Evolutionary conservation across 1,139 yeast genomes (phyloP).

Genomic region (Kluyveromyces sp.): DNA sequence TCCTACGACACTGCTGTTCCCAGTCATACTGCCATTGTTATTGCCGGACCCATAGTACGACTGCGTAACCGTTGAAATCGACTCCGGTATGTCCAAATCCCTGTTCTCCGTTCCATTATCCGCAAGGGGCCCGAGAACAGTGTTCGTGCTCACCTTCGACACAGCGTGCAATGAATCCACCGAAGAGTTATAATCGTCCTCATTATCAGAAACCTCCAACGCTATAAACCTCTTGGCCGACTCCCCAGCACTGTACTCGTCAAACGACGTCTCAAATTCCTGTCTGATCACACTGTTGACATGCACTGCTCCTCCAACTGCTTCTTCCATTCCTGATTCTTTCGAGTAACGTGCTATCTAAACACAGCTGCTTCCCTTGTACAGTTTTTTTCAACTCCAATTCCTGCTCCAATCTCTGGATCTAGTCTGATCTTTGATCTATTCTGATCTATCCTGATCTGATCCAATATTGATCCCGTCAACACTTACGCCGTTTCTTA

Average conservation of each 20-base stretch:
- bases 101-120: background rate
- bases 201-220: constrained; percentile 27
- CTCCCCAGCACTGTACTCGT: constrained; percentile 14
- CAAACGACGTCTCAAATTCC: constrained; percentile 17
- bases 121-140: background rate
- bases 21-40: no score
- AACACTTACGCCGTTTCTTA: no score
- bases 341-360: no score
- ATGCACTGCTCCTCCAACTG: background rate
- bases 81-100: no score
- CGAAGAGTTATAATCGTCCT: constrained; percentile 22
- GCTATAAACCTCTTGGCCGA: constrained; percentile 24
- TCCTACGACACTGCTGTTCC: background rate
- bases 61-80: no score
- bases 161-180: constrained; percentile 11
- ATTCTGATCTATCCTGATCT: no score
- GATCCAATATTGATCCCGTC: no score
- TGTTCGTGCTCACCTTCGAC: background rate
- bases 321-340: background rate
- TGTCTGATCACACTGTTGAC: background rate
- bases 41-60: no score
- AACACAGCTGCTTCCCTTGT: no score
- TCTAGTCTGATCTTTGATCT: no score
- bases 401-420: no score
- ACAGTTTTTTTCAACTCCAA: no score